These are phyloP conservation scores for Beauveria asiatica DNA, from an alignment of 2,329 filamentous ascomycete genomes.

Conservation along the genomic window DNA sequence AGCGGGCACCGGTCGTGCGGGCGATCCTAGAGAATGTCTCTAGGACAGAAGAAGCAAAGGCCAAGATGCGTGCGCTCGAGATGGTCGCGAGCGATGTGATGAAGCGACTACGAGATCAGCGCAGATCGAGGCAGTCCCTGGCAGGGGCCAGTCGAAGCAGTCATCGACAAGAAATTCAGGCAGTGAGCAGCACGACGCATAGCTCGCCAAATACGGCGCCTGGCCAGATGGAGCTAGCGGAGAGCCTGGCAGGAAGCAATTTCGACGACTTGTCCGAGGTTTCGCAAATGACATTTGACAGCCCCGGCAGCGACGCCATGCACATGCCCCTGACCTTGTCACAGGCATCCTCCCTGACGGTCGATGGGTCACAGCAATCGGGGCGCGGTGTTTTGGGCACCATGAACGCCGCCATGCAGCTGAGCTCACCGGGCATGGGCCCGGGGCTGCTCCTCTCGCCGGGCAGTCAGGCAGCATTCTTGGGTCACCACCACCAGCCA, in stretches of 20 bases:
- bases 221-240: conserved; percentile 15
- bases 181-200: neutral
- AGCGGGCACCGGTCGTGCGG: conserved; percentile 45
- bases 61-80: conserved; percentile 59
- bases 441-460: conserved; percentile 31
- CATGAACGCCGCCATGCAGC: conserved; percentile 17
- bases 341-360: conserved; percentile 15
- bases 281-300: conserved; percentile 18
- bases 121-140: conserved; percentile 18
- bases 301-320: conserved; percentile 15
- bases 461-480: conserved; percentile 27
- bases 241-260: conserved; percentile 15
- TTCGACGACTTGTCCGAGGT: conserved; percentile 20
- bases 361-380: conserved; percentile 17
- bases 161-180: neutral
- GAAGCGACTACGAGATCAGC: conserved; percentile 65
- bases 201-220: conserved; percentile 11
- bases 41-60: conserved; percentile 41
- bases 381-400: conserved; percentile 17
- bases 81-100: conserved; percentile 67
- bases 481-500: conserved; percentile 24
- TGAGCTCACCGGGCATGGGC: conserved; percentile 27
- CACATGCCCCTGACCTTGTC: conserved; percentile 18
- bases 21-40: conserved; percentile 42
- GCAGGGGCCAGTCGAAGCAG: neutral